A percentile compares a stretch with the other conserved stretches of the same genome.
Conservation (phyloP, 176 grass and related monocot species). For the Stipa capillata region DNA sequence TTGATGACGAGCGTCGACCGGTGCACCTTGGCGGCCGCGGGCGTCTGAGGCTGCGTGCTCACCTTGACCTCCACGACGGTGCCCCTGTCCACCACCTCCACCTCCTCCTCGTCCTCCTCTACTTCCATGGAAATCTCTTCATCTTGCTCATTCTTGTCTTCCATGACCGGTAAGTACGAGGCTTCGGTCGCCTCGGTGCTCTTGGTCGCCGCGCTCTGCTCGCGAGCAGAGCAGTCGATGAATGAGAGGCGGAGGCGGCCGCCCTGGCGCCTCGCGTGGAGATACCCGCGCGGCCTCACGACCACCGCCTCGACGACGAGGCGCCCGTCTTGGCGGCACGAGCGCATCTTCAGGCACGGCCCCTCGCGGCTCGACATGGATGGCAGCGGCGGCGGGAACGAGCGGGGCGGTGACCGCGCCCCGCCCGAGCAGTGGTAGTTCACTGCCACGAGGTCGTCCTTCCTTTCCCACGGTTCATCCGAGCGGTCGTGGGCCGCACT, state of each 20-base stretch:
- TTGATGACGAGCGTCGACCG: conserved; percentile 90
- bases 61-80: conserved; percentile 94
- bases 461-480: neutral
- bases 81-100: conserved; percentile 90
- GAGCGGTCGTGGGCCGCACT: neutral
- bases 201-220: neutral
- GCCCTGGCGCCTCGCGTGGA: conserved; percentile 55
- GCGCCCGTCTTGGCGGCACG: conserved; percentile 59
- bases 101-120: conserved; percentile 59
- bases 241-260: conserved; percentile 80
- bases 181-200: neutral
- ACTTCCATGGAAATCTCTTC: conserved; percentile 21
- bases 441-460: conserved; percentile 39
- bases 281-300: conserved; percentile 70
- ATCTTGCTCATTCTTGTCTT: conserved; percentile 12
- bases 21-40: conserved; percentile 44
- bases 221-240: conserved; percentile 41
- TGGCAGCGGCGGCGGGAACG: conserved; percentile 77
- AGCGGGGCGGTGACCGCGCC: conserved; percentile 22
- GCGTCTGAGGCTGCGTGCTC: conserved; percentile 67
- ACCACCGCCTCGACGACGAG: conserved; percentile 68
- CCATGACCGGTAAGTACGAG: conserved; percentile 7
- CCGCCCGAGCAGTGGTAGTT: conserved; percentile 67
- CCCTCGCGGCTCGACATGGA: conserved; percentile 69
- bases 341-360: conserved; percentile 66